Base-by-base conservation (phyloP, 305 asterid species). In the Rubia balearica region DNA sequence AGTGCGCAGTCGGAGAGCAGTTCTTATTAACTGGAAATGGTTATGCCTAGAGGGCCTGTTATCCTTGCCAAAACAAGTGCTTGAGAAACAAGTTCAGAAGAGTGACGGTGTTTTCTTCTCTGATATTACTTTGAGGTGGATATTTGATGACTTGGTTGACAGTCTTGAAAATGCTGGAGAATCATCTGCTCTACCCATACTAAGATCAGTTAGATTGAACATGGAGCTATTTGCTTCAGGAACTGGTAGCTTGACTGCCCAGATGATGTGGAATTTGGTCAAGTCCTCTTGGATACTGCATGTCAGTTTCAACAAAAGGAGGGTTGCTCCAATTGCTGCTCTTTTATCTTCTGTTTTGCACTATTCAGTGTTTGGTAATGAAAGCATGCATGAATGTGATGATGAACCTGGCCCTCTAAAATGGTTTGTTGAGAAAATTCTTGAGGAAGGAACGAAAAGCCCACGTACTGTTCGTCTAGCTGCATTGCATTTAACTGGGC, bases 381-480 rank as follows among this genome's bases (percentile, higher is more conserved):
- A 68, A 66, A 63, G 49, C 71, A 89, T 94, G 99, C 99, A 94
- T 83, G 89, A 84, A 78, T 67, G 38, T 70, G 81, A 89, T 70
- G 76, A 73, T 82, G 81, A 73, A 72, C 84, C 92, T 76, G 97
- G 99, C 67, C 99, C 99, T 78, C 80, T 91, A 79, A 94, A 89
- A 83, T 94, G 98, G 98, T 89, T 94, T 70, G 85, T 86, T 78
- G 87, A 88, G 86, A 86, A 87, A 85, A 87, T 91, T 79, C 87
- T 94, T 4, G 96, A 94, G 83, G 98, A 91, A 84, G 96, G 99
- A 68, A 79, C 93, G 75, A 88, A 84, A 83, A 94, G 99, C 80
- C 99, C 99, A n/a, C 98, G 97, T 30, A 94, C 99, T 57, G 92
- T 88, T 81, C 96, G 99, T 43, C 93, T 94, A 74, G 88, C 99